These are phyloP conservation scores for Elongisporangium senticosum DNA, from an alignment of 352 stramenopile genomes.

Conservation along the genomic window DNA sequence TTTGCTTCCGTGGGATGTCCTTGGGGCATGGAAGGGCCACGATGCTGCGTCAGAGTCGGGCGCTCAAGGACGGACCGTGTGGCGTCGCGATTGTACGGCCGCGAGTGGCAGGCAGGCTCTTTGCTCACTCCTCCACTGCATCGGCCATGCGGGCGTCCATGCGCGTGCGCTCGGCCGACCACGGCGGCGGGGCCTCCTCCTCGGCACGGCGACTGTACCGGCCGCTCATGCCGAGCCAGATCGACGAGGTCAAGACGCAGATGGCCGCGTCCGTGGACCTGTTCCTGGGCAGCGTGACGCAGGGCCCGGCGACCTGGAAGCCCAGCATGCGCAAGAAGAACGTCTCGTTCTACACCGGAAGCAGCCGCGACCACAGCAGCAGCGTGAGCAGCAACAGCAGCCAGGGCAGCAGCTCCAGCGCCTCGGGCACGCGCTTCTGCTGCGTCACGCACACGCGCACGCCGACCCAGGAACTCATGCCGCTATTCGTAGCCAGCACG, in stretches of 20 bases:
- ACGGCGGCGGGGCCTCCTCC: background rate
- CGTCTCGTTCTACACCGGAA: slow-evolving; percentile 37
- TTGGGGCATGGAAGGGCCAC: background rate
- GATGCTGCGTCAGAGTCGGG: background rate
- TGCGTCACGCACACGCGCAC: slow-evolving; percentile 39
- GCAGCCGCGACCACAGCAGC: slow-evolving; percentile 22
- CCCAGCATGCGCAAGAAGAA: slow-evolving; percentile 24
- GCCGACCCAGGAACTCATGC: slow-evolving; percentile 33
- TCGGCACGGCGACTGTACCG: background rate
- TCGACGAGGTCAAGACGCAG: background rate
- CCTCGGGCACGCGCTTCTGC: slow-evolving; percentile 43
- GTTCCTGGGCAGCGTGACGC: background rate
- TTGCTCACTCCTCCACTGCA: background rate
- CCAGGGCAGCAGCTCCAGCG: slow-evolving; percentile 40
- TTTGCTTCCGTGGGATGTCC: background rate
- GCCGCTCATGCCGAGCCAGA: background rate
- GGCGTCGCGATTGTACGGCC: background rate
- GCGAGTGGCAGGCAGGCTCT: background rate
- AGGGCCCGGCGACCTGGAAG: slow-evolving; percentile 18
- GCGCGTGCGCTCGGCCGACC: background rate
- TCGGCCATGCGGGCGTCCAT: background rate
- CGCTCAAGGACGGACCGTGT: background rate
- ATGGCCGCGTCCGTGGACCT: background rate
- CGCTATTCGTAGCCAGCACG: slow-evolving; percentile 41
- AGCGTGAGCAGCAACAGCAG: slow-evolving; percentile 7